Evolutionary conservation across 495 filamentous ascomycete species (phyloP).

Genomic region (Filosporella fistucella): DNA sequence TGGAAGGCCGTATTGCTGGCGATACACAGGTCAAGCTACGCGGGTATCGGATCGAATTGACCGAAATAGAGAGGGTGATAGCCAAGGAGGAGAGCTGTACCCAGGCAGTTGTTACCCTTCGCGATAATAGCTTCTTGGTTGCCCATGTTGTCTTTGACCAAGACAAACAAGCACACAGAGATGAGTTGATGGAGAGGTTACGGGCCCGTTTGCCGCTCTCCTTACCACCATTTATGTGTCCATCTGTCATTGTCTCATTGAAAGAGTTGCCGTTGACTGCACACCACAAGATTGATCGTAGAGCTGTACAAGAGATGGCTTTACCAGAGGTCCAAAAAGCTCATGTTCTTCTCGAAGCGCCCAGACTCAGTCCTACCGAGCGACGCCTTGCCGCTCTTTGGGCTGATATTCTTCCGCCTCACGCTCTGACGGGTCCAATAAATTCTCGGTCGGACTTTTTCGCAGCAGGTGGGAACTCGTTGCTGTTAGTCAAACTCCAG

Average conservation of each 20-base stretch:
- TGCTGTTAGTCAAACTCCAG: not conserved
- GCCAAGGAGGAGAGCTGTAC: conserved; percentile 6
- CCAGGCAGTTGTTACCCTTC: conserved; percentile 28
- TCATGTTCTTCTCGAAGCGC: not conserved
- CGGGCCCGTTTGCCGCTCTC: not conserved
- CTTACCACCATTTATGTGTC: conserved; percentile 19
- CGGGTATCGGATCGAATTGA: conserved; percentile 44
- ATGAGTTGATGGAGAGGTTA: not conserved
- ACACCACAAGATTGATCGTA: conserved; percentile 37
- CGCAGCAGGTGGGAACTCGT: not conserved
- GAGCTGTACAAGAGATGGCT: not conserved
- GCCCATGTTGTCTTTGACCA: conserved; percentile 1
- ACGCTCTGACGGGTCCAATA: not conserved
- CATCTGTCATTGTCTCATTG: conserved; percentile 31
- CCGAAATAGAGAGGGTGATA: conserved; percentile 39
- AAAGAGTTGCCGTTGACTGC: conserved; percentile 34
- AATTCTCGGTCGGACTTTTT: not conserved
- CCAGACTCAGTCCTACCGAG: not conserved
- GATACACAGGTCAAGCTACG: conserved; percentile 45
- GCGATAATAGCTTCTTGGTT: conserved; percentile 6
- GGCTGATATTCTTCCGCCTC: not conserved
- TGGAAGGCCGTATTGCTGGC: conserved; percentile 31
- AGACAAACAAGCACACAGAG: not conserved
- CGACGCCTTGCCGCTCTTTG: not conserved
- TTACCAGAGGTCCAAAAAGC: not conserved